phyloP scores from a whole-genome alignment of 768 basidiomycete species.

The Russula sp. region DNA sequence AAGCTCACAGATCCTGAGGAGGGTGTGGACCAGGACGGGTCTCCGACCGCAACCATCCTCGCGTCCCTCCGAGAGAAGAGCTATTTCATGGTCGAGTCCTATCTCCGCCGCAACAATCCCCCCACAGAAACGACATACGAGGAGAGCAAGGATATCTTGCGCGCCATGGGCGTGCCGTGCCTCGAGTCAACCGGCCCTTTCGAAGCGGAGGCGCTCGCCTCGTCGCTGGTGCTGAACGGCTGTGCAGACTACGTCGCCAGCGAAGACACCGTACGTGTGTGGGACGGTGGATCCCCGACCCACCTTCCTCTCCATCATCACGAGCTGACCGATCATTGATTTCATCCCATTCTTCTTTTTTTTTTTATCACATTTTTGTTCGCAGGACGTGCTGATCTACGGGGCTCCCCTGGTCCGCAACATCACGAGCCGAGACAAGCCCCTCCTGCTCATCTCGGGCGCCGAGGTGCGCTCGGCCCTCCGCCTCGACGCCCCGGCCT shows the following conservation, averaged over 20 bases:
- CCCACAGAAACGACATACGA: slow-evolving; percentile 63
- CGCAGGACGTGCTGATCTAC: slow-evolving; percentile 75
- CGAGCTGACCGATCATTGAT: too few species aligned
- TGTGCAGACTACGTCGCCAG: slow-evolving; percentile 83
- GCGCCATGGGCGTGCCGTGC: slow-evolving; percentile 79
- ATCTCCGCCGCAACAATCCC: slow-evolving; percentile 51
- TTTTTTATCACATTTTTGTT: neutral
- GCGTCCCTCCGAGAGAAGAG: slow-evolving; percentile 46
- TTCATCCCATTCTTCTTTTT: neutral
- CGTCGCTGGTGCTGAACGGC: slow-evolving; percentile 67
- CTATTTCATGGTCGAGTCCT: slow-evolving; percentile 54
- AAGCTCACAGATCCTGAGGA: slow-evolving; percentile 5
- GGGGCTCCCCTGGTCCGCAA: slow-evolving; percentile 79
- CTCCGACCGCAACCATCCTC: slow-evolving; percentile 24
- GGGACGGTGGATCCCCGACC: slow-evolving; percentile 21
- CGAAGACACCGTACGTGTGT: slow-evolving; percentile 65
- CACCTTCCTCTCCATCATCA: neutral
- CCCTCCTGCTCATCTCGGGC: slow-evolving; percentile 62
- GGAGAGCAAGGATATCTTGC: slow-evolving; percentile 62
- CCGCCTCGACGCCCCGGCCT: slow-evolving; percentile 49
- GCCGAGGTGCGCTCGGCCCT: slow-evolving; percentile 53
- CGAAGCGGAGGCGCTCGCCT: slow-evolving; percentile 85
- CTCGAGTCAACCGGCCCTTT: slow-evolving; percentile 60
- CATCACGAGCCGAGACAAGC: slow-evolving; percentile 51
- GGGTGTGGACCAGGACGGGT: slow-evolving; percentile 22